Conservation (phyloP, 495 filamentous ascomycete genomes). For the Lindgomyces ingoldianus region DNA sequence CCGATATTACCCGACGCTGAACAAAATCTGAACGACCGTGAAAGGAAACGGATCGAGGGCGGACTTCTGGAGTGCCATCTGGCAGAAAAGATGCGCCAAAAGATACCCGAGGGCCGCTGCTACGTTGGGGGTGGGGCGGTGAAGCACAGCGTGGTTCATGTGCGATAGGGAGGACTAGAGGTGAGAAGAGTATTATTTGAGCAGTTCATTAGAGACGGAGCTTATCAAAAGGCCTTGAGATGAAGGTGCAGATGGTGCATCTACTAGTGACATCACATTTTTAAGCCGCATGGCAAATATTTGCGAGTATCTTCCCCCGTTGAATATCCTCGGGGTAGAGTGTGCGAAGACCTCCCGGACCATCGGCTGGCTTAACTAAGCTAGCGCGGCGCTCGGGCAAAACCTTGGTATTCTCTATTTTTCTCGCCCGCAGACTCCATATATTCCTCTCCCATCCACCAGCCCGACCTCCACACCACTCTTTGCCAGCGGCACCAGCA, state of each 20-base stretch:
- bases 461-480: background rate
- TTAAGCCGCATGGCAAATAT: too few species aligned
- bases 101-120: conserved; percentile 13
- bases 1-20: conserved; percentile 15
- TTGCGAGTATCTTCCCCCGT: too few species aligned
- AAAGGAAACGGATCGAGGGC: background rate
- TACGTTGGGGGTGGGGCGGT: background rate
- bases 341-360: background rate
- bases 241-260: background rate
- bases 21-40: background rate
- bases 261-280: too few species aligned
- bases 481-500: too few species aligned
- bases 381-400: background rate
- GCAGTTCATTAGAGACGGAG: background rate
- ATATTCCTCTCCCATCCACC: background rate
- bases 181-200: background rate
- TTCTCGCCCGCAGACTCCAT: too few species aligned
- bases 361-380: background rate
- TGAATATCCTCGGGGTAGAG: background rate
- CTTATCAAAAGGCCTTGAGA: background rate
- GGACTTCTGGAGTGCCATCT: background rate
- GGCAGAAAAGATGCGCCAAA: conserved; percentile 14
- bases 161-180: background rate
- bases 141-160: background rate
- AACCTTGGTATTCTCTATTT: background rate